phyloP scores from a whole-genome alignment of 495 filamentous ascomycete species.

The Aspergillus steynii region DNA sequence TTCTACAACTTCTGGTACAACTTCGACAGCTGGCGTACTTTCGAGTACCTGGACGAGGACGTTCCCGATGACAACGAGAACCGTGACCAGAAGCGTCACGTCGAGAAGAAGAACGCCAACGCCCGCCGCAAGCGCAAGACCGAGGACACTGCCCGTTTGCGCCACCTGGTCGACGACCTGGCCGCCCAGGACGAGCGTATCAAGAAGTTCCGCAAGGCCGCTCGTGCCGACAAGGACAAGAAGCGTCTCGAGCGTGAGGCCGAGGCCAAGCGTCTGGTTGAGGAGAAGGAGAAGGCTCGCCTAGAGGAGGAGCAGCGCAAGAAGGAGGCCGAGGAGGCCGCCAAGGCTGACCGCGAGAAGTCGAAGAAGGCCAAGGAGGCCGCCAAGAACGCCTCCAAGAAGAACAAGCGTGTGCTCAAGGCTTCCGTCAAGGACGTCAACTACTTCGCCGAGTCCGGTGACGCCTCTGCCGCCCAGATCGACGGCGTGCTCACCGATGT shows the following conservation, averaged over 20 bases:
- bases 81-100: conserved; percentile 96
- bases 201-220: conserved; percentile 91
- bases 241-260: conserved; percentile 89
- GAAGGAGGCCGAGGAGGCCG: conserved; percentile 82
- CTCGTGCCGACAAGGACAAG: conserved; percentile 90
- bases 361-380: conserved; percentile 98
- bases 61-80: conserved; percentile 98
- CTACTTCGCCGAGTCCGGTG: conserved; percentile 66
- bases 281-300: conserved; percentile 75
- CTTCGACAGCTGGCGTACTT: conserved; percentile 96
- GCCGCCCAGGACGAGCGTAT: conserved; percentile 86
- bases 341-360: conserved; percentile 76
- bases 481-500: conserved; percentile 83
- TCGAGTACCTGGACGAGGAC: conserved; percentile 98
- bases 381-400: conserved; percentile 96
- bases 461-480: conserved; percentile 70
- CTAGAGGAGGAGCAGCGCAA: conserved; percentile 74
- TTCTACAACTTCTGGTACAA: conserved; percentile 99
- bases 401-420: conserved; percentile 96
- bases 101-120: conserved; percentile 97
- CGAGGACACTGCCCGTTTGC: conserved; percentile 88
- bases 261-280: conserved; percentile 77
- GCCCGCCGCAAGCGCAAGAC: conserved; percentile 98
- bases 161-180: conserved; percentile 83
- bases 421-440: conserved; percentile 92